Conservation (phyloP, 2,329 filamentous ascomycete species). For the Penicillium sp. region DNA sequence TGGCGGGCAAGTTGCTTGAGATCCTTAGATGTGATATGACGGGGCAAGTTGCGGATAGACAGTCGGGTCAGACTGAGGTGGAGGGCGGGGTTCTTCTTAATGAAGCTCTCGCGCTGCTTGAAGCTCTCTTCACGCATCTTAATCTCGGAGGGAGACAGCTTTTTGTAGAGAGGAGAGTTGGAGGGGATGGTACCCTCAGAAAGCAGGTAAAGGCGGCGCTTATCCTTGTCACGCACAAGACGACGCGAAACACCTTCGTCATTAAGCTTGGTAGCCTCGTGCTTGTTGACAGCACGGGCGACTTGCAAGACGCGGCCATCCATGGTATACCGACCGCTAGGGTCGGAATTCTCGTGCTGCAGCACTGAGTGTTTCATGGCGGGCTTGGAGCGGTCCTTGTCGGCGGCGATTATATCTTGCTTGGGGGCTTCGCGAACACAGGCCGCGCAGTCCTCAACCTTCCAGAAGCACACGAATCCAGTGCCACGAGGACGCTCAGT, state of each 20-base stretch:
- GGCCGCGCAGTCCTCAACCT: constrained; percentile 71
- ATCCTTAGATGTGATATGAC: constrained; percentile 80
- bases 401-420: constrained; percentile 46
- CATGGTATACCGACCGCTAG: constrained; percentile 83
- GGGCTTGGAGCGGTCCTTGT: constrained; percentile 44
- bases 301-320: constrained; percentile 87
- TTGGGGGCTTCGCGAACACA: constrained; percentile 79
- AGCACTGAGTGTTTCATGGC: constrained; percentile 77
- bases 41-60: constrained; percentile 87
- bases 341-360: constrained; percentile 82
- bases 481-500: constrained; percentile 90
- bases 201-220: constrained; percentile 85
- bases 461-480: constrained; percentile 92
- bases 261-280: constrained; percentile 75
- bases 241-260: constrained; percentile 67
- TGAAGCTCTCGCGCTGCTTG: constrained; percentile 84
- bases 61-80: constrained; percentile 89
- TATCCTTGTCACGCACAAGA: constrained; percentile 78
- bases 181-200: constrained; percentile 80
- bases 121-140: constrained; percentile 86
- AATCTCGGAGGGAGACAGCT: constrained; percentile 77
- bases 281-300: constrained; percentile 80
- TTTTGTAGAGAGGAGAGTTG: constrained; percentile 76
- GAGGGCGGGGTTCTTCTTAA: constrained; percentile 87
- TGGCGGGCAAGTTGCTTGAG: constrained; percentile 89